Evolutionary conservation across 1,284 basidiomycete genomes (phyloP).

Genomic region (Boletus semigastroideus): DNA sequence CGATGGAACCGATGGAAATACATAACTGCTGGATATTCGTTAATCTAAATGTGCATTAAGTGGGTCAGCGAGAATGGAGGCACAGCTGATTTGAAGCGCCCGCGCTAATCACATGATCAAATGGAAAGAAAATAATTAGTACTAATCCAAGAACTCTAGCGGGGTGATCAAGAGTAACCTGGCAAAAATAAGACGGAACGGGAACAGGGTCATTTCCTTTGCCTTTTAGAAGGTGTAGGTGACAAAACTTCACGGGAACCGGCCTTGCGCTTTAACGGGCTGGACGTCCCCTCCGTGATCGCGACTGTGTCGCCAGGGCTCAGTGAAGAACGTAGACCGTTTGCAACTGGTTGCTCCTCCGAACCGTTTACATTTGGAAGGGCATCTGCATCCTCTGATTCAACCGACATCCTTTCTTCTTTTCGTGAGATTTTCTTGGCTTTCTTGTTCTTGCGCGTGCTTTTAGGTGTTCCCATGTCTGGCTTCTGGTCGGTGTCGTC

Average conservation of each 20-base stretch:
- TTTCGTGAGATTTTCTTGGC: constrained; percentile 11
- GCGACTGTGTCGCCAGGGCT: background rate
- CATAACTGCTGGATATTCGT: background rate
- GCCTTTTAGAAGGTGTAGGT: constrained; percentile 23
- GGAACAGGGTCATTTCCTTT: constrained; percentile 7
- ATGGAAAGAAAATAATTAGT: background rate
- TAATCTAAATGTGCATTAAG: background rate
- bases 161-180: background rate
- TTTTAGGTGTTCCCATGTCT: constrained; percentile 21
- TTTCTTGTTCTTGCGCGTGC: constrained; percentile 18
- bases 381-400: constrained; percentile 24
- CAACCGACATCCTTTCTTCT: constrained; percentile 1
- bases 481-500: constrained; percentile 21
- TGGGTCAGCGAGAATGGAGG: background rate
- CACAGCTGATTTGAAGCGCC: background rate
- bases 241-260: background rate
- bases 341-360: background rate
- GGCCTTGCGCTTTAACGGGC: constrained; percentile 25
- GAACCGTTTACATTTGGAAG: constrained; percentile 17
- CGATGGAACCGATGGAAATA: background rate
- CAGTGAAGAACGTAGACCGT: background rate
- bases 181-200: background rate
- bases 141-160: background rate
- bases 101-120: background rate
- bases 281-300: background rate